Conservation (phyloP, 768 basidiomycete species). For the Mycena rosella region DNA sequence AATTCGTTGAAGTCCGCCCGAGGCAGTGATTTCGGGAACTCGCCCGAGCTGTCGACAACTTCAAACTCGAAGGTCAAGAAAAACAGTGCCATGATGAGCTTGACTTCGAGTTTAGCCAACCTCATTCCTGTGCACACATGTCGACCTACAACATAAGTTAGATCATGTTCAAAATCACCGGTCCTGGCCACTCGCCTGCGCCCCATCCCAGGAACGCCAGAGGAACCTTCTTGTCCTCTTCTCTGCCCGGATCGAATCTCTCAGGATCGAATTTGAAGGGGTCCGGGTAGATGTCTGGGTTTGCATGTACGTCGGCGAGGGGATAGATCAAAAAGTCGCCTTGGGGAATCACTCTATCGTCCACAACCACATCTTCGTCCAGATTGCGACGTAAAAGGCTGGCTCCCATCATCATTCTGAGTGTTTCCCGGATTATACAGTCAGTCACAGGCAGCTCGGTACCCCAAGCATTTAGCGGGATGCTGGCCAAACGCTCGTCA, state of each 20-base stretch:
- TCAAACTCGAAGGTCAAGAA: conserved; percentile 2
- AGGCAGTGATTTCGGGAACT: neutral
- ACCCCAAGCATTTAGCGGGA: conserved; percentile 34
- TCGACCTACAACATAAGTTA: neutral
- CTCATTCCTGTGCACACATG: neutral
- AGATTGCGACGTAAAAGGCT: conserved; percentile 31
- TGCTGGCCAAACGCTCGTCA: conserved; percentile 17
- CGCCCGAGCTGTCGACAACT: neutral
- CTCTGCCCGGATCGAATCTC: conserved; percentile 9
- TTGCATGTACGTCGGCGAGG: conserved; percentile 25
- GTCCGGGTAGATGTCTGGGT: conserved; percentile 31
- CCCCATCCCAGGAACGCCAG: conserved; percentile 15
- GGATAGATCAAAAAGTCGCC: conserved; percentile 34
- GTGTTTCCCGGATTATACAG: conserved; percentile 29
- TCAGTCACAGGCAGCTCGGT: conserved; percentile 32
- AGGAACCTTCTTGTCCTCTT: conserved; percentile 12
- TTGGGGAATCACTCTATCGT: conserved; percentile 5
- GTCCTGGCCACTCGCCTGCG: conserved; percentile 2
- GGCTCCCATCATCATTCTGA: conserved; percentile 21
- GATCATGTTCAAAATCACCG: neutral
- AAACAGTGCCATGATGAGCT: conserved; percentile 8
- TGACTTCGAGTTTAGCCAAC: conserved; percentile 7
- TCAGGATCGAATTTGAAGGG: conserved; percentile 30
- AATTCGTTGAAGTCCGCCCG: conserved; percentile 6
- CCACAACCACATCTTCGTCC: conserved; percentile 3